phyloP scores from a whole-genome alignment of 768 basidiomycete species.

The Hericium erinaceus region DNA sequence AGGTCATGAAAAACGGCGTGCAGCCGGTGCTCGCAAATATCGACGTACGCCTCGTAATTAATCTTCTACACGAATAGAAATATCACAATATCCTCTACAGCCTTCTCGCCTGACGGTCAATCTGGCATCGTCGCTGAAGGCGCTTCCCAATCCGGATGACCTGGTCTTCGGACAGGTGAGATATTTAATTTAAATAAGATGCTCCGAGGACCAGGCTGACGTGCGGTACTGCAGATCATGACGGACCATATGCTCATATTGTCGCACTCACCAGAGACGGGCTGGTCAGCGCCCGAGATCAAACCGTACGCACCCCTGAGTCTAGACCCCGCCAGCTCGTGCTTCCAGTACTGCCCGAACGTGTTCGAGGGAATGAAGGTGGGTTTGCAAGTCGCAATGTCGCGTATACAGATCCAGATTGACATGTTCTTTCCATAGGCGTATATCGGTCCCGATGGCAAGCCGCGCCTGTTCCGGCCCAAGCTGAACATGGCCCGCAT shows the following conservation, averaged over 20 bases:
- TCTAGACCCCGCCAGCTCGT: conserved; percentile 46
- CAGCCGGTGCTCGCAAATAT: conserved; percentile 5
- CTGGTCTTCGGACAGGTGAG: conserved; percentile 50
- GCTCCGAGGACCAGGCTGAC: background rate
- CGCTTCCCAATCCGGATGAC: conserved; percentile 36
- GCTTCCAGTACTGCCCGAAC: conserved; percentile 53
- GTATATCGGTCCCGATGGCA: conserved; percentile 62
- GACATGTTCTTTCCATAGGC: conserved; percentile 32
- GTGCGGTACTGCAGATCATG: conserved; percentile 31
- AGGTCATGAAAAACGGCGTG: conserved; percentile 10
- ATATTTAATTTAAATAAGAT: conserved; percentile 3
- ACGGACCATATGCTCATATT: conserved; percentile 75
- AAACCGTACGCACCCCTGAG: conserved; percentile 55
- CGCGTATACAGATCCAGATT: background rate
- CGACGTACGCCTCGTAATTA: conserved; percentile 5
- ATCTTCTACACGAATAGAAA: background rate
- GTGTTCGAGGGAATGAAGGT: conserved; percentile 67
- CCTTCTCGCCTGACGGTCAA: conserved; percentile 44
- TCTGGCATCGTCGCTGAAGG: conserved; percentile 38
- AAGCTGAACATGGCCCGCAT: conserved; percentile 81
- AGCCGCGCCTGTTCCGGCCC: conserved; percentile 72
- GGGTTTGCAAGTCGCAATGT: conserved; percentile 12
- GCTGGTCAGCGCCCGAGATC: conserved; percentile 69
- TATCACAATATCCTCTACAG: conserved; percentile 24
- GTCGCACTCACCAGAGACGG: conserved; percentile 49